Conservation (phyloP, 305 asterid species). For the Fraxinus floribunda region DNA sequence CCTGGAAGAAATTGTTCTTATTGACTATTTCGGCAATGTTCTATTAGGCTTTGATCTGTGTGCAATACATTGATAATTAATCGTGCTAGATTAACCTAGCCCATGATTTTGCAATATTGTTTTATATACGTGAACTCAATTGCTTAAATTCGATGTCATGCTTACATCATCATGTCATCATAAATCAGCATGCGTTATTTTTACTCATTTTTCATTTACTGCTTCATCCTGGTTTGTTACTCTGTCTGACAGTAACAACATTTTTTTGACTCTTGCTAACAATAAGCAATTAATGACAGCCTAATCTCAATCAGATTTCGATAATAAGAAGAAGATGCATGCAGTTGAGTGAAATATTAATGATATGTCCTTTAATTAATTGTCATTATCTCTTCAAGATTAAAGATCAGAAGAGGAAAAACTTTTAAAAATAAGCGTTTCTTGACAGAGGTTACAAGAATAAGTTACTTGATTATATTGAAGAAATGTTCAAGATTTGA, state of each 20-base stretch:
- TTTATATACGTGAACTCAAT: neutral
- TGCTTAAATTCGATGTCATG: neutral
- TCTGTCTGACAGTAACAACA: neutral
- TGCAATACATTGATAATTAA: neutral
- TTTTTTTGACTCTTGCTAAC: constrained; percentile 1
- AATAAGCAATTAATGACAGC: neutral
- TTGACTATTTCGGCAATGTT: neutral
- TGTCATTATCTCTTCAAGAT: constrained; percentile 3
- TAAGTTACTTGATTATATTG: constrained; percentile 3
- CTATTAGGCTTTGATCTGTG: neutral
- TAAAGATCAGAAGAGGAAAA: constrained; percentile 17
- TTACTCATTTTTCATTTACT: constrained; percentile 2
- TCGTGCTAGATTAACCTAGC: neutral
- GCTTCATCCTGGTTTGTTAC: neutral
- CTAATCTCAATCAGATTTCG: constrained; percentile 20
- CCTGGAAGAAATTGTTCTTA: neutral
- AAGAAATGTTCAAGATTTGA: constrained; percentile 5
- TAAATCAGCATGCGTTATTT: constrained; percentile 1
- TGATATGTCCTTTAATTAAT: constrained; percentile 21
- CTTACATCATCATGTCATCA: neutral
- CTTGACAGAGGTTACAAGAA: constrained; percentile 11
- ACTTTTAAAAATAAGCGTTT: constrained; percentile 1
- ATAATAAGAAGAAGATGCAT: constrained; percentile 11
- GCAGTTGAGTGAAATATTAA: constrained; percentile 10
- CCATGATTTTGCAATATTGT: neutral